phyloP scores from a whole-genome alignment of 2,329 filamentous ascomycete genomes.

The Celoporthe dispersa region DNA sequence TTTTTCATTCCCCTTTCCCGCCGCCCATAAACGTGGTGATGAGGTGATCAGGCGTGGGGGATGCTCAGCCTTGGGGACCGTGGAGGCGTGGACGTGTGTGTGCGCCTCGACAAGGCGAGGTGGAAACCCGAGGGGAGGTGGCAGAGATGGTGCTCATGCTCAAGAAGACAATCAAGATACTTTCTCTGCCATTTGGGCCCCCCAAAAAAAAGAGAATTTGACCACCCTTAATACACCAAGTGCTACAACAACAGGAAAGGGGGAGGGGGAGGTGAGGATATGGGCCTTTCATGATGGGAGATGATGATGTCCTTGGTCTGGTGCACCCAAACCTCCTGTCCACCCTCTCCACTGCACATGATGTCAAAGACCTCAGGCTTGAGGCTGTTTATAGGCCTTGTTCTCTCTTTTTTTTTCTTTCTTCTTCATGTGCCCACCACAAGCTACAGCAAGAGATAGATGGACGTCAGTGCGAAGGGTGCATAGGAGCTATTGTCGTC shows the following conservation, averaged over 20 bases:
- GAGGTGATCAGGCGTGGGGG: slow-evolving; percentile 24
- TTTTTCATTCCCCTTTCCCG: too few species aligned
- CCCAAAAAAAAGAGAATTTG: neutral
- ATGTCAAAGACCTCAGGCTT: too few species aligned
- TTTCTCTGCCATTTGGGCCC: slow-evolving; percentile 12
- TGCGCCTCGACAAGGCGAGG: slow-evolving; percentile 11
- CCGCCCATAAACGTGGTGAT: slow-evolving; percentile 21
- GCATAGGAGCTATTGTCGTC: too few species aligned
- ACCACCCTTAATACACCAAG: too few species aligned
- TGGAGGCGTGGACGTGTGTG: neutral
- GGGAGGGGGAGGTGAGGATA: neutral
- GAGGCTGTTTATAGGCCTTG: too few species aligned
- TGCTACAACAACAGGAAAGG: neutral
- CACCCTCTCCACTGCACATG: neutral
- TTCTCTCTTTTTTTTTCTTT: too few species aligned
- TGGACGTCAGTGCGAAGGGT: too few species aligned
- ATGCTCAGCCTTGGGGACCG: slow-evolving; percentile 16
- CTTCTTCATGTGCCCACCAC: too few species aligned
- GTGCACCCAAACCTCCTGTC: neutral
- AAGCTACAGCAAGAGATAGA: too few species aligned
- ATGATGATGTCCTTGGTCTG: too few species aligned
- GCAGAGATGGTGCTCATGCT: slow-evolving; percentile 14
- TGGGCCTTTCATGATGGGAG: neutral
- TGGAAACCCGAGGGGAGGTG: slow-evolving; percentile 7
- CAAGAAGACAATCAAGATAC: slow-evolving; percentile 26